Base-by-base conservation (phyloP, 345 rosid species). In the Draba incana region DNA sequence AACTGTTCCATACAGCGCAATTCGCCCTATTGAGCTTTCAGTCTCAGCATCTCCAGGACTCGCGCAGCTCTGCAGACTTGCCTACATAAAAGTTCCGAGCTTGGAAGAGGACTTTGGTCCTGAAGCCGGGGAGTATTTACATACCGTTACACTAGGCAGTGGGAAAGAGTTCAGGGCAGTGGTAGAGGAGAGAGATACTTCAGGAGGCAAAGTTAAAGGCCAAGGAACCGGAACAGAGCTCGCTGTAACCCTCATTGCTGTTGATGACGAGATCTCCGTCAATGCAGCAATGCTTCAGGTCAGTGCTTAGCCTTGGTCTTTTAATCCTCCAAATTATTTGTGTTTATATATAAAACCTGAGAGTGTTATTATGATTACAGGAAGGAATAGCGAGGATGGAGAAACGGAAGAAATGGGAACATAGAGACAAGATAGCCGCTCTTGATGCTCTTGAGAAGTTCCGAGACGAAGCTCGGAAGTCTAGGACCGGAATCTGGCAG, bases 221-320 rank as follows among this genome's bases (percentile, higher is more conserved):
- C 98, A 95, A 79, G 98, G 98, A 62, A 89, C 98, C 51, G 98
- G 99, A 35, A 79, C 90, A 1, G 67, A 84, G 57, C 82, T 88
- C 3, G 62, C 67, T 20, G 96, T 89, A 4, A 92, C 99, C 10
- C 86, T 95, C 35, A 80, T 82, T 9, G 87, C 89, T 20, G 85
- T 81, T 8, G 92, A 89, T 38, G 82, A 92, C 15, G 99, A 95
- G 62, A 77, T 84, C 33, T 89, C 96, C 66, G 68, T 95, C 69
- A 95, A 95, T 72, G 93, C 96, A 8, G 84, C 89, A 41, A 77
- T 94, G 93, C 80, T 91, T 61, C 86, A 91, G 99, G 99, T 94
- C 45, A 27, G 45, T 45, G 37, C 54, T 50, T 61, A 3, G 14
- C 37, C 11, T 35, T 44, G 3, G 3, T 66, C 41, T 25, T 42